Conservation (phyloP, 1,284 basidiomycete species). For the Schizophyllum commune region DNA sequence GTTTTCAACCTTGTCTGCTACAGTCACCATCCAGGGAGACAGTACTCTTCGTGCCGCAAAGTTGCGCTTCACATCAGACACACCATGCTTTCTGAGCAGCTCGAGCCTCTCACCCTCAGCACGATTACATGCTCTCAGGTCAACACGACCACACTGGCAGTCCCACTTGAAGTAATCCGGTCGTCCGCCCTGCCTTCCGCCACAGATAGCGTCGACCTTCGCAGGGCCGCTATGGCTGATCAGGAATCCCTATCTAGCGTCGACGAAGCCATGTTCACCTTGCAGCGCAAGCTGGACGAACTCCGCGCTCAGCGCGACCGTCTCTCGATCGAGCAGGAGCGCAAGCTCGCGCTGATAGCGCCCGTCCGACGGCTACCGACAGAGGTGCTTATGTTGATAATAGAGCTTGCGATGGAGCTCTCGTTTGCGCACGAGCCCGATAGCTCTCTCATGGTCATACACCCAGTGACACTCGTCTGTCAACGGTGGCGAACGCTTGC, state of each 20-base stretch:
- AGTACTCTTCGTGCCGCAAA: too few relatives aligned
- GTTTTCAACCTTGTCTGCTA: too few relatives aligned
- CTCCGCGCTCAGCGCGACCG: background rate
- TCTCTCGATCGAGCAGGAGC: background rate
- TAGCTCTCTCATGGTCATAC: background rate
- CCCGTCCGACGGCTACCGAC: constrained; percentile 22
- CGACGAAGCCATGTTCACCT: background rate
- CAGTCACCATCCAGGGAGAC: too few relatives aligned
- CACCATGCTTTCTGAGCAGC: too few relatives aligned
- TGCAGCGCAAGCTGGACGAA: background rate
- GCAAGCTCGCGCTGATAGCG: constrained; percentile 5
- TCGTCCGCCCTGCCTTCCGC: too few relatives aligned
- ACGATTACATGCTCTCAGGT: too few relatives aligned
- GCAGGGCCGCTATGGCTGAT: background rate
- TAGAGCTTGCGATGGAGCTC: background rate
- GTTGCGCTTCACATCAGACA: too few relatives aligned
- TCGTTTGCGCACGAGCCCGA: background rate
- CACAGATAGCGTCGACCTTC: too few relatives aligned
- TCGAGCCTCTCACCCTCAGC: too few relatives aligned
- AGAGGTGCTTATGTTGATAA: constrained; percentile 26
- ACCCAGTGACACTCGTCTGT: background rate
- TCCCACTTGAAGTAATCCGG: too few relatives aligned
- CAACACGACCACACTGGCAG: too few relatives aligned
- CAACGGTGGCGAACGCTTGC: background rate
- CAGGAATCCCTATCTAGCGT: background rate